These are phyloP conservation scores for Paramyrothecium sp. DNA, from an alignment of 2,329 filamentous ascomycete genomes.

Conservation along the genomic window DNA sequence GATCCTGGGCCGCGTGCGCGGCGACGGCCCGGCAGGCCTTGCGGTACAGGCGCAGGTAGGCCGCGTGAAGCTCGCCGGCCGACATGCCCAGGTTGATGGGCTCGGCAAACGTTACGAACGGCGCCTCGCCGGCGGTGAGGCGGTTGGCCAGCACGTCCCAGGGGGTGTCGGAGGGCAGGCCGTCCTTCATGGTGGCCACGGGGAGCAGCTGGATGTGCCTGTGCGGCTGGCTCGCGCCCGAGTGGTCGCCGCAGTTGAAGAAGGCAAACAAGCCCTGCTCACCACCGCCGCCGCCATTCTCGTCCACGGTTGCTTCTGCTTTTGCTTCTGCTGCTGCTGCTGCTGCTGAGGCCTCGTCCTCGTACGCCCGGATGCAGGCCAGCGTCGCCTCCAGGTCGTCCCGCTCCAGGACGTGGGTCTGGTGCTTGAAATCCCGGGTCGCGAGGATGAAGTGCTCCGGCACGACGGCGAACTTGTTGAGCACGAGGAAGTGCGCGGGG, in stretches of 20 bases:
- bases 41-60: slow-evolving; percentile 49
- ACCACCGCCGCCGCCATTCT: background rate
- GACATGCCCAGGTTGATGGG: slow-evolving; percentile 31
- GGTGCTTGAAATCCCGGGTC: slow-evolving; percentile 61
- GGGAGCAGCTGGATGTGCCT: slow-evolving; percentile 72
- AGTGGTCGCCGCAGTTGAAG: slow-evolving; percentile 68
- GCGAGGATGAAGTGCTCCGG: slow-evolving; percentile 71
- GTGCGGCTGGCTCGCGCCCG: slow-evolving; percentile 71
- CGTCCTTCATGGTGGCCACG: slow-evolving; percentile 59
- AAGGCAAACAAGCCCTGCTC: slow-evolving; percentile 56
- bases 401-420: slow-evolving; percentile 61
- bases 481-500: slow-evolving; percentile 60
- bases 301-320: too few relatives aligned
- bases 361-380: slow-evolving; percentile 59
- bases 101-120: slow-evolving; percentile 45
- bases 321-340: background rate
- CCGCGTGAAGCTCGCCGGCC: slow-evolving; percentile 32
- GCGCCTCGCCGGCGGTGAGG: slow-evolving; percentile 28
- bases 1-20: slow-evolving; percentile 4
- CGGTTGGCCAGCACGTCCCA: slow-evolving; percentile 52
- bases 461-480: slow-evolving; percentile 76
- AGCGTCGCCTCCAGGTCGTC: slow-evolving; percentile 61
- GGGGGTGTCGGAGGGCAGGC: slow-evolving; percentile 29
- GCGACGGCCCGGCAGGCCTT: slow-evolving; percentile 38
- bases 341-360: slow-evolving; percentile 6